Evolutionary conservation across 2,329 filamentous ascomycete genomes (phyloP).

Genomic region (Emmonsiellopsis sp.): DNA sequence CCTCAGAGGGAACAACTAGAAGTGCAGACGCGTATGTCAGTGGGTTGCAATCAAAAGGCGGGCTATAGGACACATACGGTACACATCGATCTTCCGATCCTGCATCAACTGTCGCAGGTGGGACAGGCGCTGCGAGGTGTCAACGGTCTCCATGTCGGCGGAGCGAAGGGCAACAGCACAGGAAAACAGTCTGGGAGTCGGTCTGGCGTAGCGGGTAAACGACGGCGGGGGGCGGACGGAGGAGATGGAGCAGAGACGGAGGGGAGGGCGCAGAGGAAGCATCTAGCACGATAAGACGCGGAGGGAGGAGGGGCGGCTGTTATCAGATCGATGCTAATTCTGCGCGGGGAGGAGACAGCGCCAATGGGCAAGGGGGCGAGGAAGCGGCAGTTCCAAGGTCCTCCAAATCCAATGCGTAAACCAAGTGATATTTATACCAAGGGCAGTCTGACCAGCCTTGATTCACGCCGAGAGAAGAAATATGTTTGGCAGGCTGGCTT

Average conservation of each 20-base stretch:
- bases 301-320: no score
- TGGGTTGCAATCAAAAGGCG: slow-evolving; percentile 9
- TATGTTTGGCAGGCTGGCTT: no score
- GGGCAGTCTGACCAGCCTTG: no score
- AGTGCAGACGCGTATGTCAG: slow-evolving; percentile 27
- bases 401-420: no score
- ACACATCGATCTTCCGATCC: slow-evolving; percentile 77
- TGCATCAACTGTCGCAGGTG: slow-evolving; percentile 79
- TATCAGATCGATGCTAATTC: no score
- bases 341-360: no score
- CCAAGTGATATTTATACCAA: no score
- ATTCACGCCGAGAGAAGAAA: no score
- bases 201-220: slow-evolving; percentile 15
- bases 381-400: no score
- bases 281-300: slow-evolving; percentile 22
- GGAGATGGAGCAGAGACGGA: slow-evolving; percentile 3
- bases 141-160: slow-evolving; percentile 63
- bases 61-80: slow-evolving; percentile 53
- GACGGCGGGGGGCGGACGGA: background rate
- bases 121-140: slow-evolving; percentile 67
- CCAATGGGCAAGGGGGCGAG: no score
- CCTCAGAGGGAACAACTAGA: slow-evolving; percentile 88
- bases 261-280: slow-evolving; percentile 9
- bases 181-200: slow-evolving; percentile 29
- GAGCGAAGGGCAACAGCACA: slow-evolving; percentile 24